Base-by-base conservation (phyloP, 2,329 filamentous ascomycete genomes). In the Ophiosphaerella korrae region DNA sequence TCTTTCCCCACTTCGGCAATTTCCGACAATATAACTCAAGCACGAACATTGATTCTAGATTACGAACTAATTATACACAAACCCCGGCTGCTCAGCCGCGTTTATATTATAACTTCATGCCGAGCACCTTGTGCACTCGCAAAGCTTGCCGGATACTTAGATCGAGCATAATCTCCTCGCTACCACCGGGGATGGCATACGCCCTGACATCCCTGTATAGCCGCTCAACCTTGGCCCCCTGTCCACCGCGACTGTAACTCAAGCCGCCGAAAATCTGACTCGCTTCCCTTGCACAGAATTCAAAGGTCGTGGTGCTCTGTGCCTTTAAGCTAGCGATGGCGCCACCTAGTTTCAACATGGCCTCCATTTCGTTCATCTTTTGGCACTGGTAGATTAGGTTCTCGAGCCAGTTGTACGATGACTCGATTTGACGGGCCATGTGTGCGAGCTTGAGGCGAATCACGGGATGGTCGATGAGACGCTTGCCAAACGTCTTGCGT, bases 161-260 rank as follows among this genome's bases (percentile, higher is more conserved):
- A 75, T 99, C 94, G 61, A 97, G 80, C 94, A 99, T 99, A 61
- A 99, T 99, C 83, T 99, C 94, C 79, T 99, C 93, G 61, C 87
- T 91, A 21, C 94, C 94, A 67, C 94, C 94, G 3, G 94, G 94
- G 63, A 99, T 82, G 23, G 94, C 93, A 75, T 99, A 97, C 0
- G 94, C 94, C 64, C 94, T 84, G 13, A 97, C 94, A 74, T 99
- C 94, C 57, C 94, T 84, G 77, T 97, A 97, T 66, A 99, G 78
- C 53, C 94, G 80, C 84, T 99, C 94, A 45, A 97, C 85, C 84
- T 97, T 97, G 52, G 86, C 93, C 54, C 94, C 94, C 79, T 97
- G 94, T 13, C 94, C 94, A 48, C 94, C 94, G 37, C 93, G 85
- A 52, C 87, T 92, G 79, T 97, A 97, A 66, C 88, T 92, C 60